Base-by-base conservation (phyloP, 176 grass and related monocot genomes). In the Stipa capillata region DNA sequence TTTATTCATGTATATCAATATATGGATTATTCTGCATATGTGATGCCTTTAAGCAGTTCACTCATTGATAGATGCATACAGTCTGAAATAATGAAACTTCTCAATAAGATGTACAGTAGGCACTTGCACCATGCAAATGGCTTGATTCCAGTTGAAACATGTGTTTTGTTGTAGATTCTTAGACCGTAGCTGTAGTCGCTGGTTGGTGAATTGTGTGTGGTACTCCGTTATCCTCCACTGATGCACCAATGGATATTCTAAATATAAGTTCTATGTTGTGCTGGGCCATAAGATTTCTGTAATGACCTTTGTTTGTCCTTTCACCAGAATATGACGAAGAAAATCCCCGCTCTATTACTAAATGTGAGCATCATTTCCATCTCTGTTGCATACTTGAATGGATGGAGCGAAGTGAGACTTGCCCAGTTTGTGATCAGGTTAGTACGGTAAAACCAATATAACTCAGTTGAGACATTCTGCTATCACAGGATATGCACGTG, bases 341-440 rank as follows among this genome's bases (percentile, higher is more conserved):
- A 61, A 94, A 94, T 78, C 91, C 94, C 36, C 69, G 87, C n/a
- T 87, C 90, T 82, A 43, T 94, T 28, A 97, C 89, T 28, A 93
- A 87, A 62, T 94, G 94, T 57, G 91, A 94, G 25, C 94, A 97
- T 12, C 89, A 94, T 85, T 97, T 94, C 81, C 94, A 94, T 82
- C 84, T 97, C 17, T 89, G 79, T 80, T 94, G 91, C 79, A 88
- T 97, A 48, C 94, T 97, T 75, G 94, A 97, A 76, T 97, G 94
- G 94, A 92, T 94, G 91, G 94, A 97, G 66, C 60, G 94, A 52
- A 92, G 89, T 54, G 91, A 92, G 43, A 92, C 94, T 40, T 97
- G 91, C 76, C 91, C 94, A 66, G 79, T 97, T 61, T 94, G 91
- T 85, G 87, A 92, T 34, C 87, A 97, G 94, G 94, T 97, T 76